Evolutionary conservation across 805 yeast genomes (phyloP), one percentile per base, ranked within the genome.

Genomic region (Starmera pachycereana): DNA sequence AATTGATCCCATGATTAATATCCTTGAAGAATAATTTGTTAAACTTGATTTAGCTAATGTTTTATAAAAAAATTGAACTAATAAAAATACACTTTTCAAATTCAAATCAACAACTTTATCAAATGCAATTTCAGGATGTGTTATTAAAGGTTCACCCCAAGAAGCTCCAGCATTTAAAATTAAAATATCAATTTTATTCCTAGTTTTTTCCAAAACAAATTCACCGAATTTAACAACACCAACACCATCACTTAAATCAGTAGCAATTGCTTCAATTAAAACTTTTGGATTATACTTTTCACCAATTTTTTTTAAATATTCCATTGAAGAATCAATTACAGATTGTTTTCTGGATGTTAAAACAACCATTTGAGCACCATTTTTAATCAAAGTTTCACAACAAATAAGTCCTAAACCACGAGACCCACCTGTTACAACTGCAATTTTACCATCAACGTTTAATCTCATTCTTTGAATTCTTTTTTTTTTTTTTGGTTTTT

Each of bases 141-240:
- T 60, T 32, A 66, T 76, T 37, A 82, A 57, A 11, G 73, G 73
- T 2, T 76, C 79, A 14, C 88, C 89, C 89, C 89, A 81, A 12
- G 81, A 61, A 8, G 88, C 87, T 28, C 90, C 90, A 6, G 90
- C 89, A 51, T 81, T 82, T 37, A 88, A 85, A 49, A 79, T 67
- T 45, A 81, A 65, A 44, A 81, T 78, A 56, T 81, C 76, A 31
- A 81, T 67, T 49, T 68, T 22, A 22, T 8, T 8, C 9, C 27
- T 64, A 12, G 51, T 22, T 38, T 55, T 59, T 13, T 57, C 56
- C 22, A 72, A 70, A 12, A 72, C 71, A 32, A 64, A 67, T 6
- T 64, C 57, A 37, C 50, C 58, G 45, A 81, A 69, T 16, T 58
- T 46, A 40, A 63, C 58, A 37, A 69, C 68, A 9, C 81, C 82